Percentiles rank a stretch among this genome's conserved stretches.
Conservation (phyloP, 306 rosid genomes). For the Vicia sativa region DNA sequence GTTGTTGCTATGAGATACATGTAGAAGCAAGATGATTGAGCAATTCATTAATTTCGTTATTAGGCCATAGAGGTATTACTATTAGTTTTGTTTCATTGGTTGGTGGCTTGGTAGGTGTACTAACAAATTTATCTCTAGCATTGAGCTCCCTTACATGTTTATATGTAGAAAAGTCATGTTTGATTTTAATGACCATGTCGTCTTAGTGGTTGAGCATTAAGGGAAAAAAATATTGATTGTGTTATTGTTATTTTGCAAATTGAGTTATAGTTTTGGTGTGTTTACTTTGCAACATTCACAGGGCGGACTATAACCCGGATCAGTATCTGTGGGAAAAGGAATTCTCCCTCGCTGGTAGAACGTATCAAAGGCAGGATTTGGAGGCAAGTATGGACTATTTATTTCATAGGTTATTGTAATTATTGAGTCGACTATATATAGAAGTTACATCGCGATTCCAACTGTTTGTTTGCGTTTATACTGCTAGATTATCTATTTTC, state of each 20-base stretch:
- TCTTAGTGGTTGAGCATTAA: constrained; percentile 35
- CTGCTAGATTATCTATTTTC: constrained; percentile 40
- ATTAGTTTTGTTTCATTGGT: constrained; percentile 26
- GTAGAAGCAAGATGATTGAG: constrained; percentile 76
- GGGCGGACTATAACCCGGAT: constrained; percentile 96
- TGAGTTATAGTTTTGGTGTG: constrained; percentile 29
- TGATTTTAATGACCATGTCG: constrained; percentile 31
- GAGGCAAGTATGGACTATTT: constrained; percentile 88
- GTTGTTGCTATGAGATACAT: constrained; percentile 44
- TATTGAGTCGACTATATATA: constrained; percentile 33
- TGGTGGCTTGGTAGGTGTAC: constrained; percentile 33
- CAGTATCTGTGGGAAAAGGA: constrained; percentile 96
- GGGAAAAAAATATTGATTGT: constrained; percentile 28
- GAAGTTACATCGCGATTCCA: constrained; percentile 32
- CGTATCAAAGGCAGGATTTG: constrained; percentile 90
- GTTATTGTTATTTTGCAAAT: constrained; percentile 22
- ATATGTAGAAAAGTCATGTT: background rate
- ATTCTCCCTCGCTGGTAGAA: constrained; percentile 86
- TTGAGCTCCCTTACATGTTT: constrained; percentile 11
- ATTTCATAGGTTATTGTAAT: constrained; percentile 35
- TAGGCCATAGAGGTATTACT: constrained; percentile 93
- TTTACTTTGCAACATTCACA: constrained; percentile 48
- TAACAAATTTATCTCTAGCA: constrained; percentile 16
- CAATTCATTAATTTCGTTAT: constrained; percentile 95
- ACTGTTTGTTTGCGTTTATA: constrained; percentile 30